Conservation (phyloP, 1,284 basidiomycete genomes). For the Inonotus hispidus region DNA sequence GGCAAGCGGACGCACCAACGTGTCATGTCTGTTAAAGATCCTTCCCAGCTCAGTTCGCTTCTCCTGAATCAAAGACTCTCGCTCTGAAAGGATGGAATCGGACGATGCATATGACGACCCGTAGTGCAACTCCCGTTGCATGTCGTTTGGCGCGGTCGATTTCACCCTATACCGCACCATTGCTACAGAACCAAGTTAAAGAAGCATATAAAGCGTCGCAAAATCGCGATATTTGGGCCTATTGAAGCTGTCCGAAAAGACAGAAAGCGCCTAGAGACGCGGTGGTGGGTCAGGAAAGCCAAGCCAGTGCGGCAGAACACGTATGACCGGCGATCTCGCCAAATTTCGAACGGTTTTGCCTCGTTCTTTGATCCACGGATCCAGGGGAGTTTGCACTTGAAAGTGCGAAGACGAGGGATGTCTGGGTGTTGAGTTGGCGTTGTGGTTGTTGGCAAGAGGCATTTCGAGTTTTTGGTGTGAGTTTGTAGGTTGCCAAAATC, state of each 20-base stretch:
- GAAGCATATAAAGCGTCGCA: not conserved
- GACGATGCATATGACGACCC: not conserved
- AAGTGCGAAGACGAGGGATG: not conserved
- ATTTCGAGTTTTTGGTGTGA: slow-evolving; percentile 13
- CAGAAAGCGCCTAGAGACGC: not conserved
- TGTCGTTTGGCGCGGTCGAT: not conserved
- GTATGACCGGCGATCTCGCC: slow-evolving; percentile 7
- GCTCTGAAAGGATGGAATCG: slow-evolving; percentile 24
- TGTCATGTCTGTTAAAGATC: slow-evolving; percentile 68
- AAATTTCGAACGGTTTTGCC: slow-evolving; percentile 17
- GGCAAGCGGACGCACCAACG: slow-evolving; percentile 47
- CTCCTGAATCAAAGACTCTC: slow-evolving; percentile 44
- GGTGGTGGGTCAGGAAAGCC: not conserved
- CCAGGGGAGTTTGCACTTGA: not conserved
- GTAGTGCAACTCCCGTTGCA: not conserved
- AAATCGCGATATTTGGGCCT: not conserved
- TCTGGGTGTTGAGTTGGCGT: not conserved
- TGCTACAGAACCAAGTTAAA: not conserved
- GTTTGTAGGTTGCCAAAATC: slow-evolving; percentile 10
- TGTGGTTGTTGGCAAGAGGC: slow-evolving; percentile 13
- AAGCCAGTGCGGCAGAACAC: not conserved
- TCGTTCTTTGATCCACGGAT: slow-evolving; percentile 11
- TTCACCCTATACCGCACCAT: slow-evolving; percentile 3
- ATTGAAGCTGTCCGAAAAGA: not conserved
- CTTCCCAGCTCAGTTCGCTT: slow-evolving; percentile 55